phyloP scores from a whole-genome alignment of 495 filamentous ascomycete genomes.

The Annulohypoxylon nitens region DNA sequence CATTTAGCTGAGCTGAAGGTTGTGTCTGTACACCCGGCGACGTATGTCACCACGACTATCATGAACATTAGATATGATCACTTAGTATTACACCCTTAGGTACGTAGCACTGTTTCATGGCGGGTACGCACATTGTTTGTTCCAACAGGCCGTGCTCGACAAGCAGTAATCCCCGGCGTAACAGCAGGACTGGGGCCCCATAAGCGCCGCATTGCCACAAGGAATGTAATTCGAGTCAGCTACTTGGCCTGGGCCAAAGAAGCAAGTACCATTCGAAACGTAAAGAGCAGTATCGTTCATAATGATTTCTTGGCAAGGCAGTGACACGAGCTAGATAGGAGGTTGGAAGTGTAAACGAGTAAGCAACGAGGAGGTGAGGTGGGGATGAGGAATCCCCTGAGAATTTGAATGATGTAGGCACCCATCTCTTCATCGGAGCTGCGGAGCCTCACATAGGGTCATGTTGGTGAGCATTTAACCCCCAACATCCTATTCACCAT shows the following conservation, averaged over 20 bases:
- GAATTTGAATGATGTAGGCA: slow-evolving; percentile 3
- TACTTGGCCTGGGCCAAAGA: slow-evolving; percentile 27
- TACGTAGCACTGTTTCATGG: not conserved
- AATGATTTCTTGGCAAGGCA: not conserved
- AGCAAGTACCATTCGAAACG: slow-evolving; percentile 54
- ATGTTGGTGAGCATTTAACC: not conserved
- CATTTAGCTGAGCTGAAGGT: slow-evolving; percentile 37
- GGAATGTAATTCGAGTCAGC: slow-evolving; percentile 45
- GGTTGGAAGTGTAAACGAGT: not conserved
- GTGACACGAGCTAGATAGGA: no score
- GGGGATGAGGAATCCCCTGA: not conserved
- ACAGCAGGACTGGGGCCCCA: slow-evolving; percentile 53
- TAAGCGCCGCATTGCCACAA: slow-evolving; percentile 52
- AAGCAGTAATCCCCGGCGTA: slow-evolving; percentile 53
- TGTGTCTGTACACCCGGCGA: slow-evolving; percentile 54
- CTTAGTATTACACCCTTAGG: not conserved
- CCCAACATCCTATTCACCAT: not conserved
- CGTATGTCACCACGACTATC: slow-evolving; percentile 49
- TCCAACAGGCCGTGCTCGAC: slow-evolving; percentile 48
- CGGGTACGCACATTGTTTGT: slow-evolving; percentile 28
- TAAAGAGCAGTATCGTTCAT: slow-evolving; percentile 38
- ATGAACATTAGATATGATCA: not conserved
- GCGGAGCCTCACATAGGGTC: not conserved
- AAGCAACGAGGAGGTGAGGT: not conserved
- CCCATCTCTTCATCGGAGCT: not conserved